phyloP scores from a whole-genome alignment of 2,329 filamentous ascomycete species.

The Beauveria sp. region DNA sequence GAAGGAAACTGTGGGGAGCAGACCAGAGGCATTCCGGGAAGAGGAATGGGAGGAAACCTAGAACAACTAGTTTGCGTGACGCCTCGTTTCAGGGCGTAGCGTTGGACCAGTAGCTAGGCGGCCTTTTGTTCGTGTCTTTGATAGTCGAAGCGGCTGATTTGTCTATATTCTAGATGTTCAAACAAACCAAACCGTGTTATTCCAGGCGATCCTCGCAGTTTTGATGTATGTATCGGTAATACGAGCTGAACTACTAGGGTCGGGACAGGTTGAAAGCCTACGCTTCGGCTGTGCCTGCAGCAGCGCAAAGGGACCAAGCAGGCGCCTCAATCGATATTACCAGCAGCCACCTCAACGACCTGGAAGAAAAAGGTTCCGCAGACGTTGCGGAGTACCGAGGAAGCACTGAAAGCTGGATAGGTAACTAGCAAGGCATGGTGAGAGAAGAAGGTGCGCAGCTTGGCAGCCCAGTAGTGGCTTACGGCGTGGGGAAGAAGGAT shows the following conservation, averaged over 20 bases:
- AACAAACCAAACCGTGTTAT: too few relatives aligned
- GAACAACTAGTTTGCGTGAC: too few relatives aligned
- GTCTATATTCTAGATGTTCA: not conserved
- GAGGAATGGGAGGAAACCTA: too few relatives aligned
- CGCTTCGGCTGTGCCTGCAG: not conserved
- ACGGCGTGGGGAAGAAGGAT: not conserved
- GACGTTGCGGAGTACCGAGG: slow-evolving; percentile 1
- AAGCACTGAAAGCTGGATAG: not conserved
- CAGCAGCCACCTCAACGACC: not conserved
- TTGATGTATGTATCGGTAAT: too few relatives aligned
- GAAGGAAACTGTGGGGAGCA: not conserved
- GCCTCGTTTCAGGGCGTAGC: too few relatives aligned
- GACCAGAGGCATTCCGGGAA: too few relatives aligned
- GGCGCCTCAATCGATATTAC: not conserved
- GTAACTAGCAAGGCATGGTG: not conserved
- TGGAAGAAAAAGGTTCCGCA: not conserved
- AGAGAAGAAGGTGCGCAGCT: not conserved
- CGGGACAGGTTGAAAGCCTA: too few relatives aligned
- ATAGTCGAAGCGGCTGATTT: not conserved
- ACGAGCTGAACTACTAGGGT: too few relatives aligned
- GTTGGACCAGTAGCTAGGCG: too few relatives aligned
- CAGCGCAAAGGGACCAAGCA: not conserved
- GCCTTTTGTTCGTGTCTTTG: not conserved
- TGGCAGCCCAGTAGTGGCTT: not conserved
- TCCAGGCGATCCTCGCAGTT: too few relatives aligned